Evolutionary conservation across 2,329 filamentous ascomycete species (phyloP).

Genomic region (Clonostachys rhizophaga): DNA sequence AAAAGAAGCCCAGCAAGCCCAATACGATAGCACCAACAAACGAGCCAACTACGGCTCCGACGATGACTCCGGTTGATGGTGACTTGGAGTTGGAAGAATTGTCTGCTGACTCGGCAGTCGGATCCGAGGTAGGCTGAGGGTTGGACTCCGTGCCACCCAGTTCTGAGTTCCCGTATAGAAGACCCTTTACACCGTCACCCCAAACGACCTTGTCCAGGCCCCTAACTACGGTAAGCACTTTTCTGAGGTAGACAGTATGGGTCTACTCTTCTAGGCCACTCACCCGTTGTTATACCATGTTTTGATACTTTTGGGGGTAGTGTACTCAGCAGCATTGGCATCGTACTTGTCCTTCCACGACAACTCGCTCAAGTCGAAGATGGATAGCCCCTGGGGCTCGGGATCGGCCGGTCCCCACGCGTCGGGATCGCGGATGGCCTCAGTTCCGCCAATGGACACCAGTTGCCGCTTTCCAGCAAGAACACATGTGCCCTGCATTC

Average conservation of each 20-base stretch:
- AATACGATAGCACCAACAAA: conserved; percentile 31
- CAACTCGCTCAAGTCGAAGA: conserved; percentile 31
- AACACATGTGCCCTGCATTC: background rate
- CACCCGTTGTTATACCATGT: background rate
- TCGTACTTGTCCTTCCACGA: conserved; percentile 25
- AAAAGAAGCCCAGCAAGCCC: conserved; percentile 5
- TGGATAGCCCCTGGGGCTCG: conserved; percentile 26
- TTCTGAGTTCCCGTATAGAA: background rate
- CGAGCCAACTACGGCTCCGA: conserved; percentile 37
- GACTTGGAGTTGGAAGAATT: background rate
- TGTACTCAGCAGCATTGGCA: conserved; percentile 21
- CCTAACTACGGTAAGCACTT: background rate
- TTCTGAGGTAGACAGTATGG: background rate
- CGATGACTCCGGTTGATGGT: conserved; percentile 35
- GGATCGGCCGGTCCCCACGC: conserved; percentile 16
- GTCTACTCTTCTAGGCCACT: background rate
- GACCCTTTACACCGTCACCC: background rate
- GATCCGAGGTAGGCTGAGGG: background rate
- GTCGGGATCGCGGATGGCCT: background rate
- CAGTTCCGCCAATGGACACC: conserved; percentile 26
- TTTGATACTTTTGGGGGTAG: conserved; percentile 2
- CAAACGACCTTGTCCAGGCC: background rate
- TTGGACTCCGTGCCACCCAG: background rate
- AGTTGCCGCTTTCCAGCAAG: conserved; percentile 25
- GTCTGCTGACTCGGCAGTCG: background rate